Evolutionary conservation across 495 filamentous ascomycete species (phyloP).

Genomic region (Aspergillus conjunctus): DNA sequence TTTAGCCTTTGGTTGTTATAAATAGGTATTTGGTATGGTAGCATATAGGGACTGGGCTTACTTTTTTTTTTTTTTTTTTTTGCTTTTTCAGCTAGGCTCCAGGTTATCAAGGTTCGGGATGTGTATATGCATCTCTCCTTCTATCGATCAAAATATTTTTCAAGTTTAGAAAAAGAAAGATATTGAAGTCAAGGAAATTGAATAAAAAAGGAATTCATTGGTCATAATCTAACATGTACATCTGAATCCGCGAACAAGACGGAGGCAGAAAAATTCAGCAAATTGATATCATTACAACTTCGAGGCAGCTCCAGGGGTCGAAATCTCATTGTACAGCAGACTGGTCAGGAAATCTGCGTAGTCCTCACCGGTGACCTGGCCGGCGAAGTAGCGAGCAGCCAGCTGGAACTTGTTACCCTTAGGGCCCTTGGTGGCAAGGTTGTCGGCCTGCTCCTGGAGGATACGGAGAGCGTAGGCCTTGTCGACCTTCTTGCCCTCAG

Average conservation of each 20-base stretch:
- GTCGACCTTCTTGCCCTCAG: slow-evolving; percentile 90
- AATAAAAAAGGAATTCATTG: slow-evolving; percentile 2
- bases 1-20: too few species aligned
- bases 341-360: slow-evolving; percentile 97
- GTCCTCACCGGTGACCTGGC: slow-evolving; percentile 94
- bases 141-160: too few species aligned
- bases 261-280: neutral
- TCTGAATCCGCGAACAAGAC: neutral
- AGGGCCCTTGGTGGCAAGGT: slow-evolving; percentile 70
- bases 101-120: too few species aligned
- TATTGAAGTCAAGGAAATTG: too few species aligned
- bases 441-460: slow-evolving; percentile 81
- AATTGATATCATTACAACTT: slow-evolving; percentile 64
- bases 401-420: slow-evolving; percentile 92
- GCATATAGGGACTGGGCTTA: too few species aligned
- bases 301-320: slow-evolving; percentile 75
- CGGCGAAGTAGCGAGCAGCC: slow-evolving; percentile 87
- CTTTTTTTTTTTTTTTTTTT: too few species aligned
- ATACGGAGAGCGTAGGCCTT: slow-evolving; percentile 87
- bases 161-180: too few species aligned
- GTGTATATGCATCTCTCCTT: too few species aligned
- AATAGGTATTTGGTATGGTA: too few species aligned
- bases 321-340: slow-evolving; percentile 95
- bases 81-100: too few species aligned
- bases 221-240: slow-evolving; percentile 14